A percentile compares a stretch with the other conserved stretches of the same genome.
These are phyloP conservation scores for Coemansia sp. DNA, from an alignment of 192 early-diverging fungal genomes.

Conservation along the genomic window DNA sequence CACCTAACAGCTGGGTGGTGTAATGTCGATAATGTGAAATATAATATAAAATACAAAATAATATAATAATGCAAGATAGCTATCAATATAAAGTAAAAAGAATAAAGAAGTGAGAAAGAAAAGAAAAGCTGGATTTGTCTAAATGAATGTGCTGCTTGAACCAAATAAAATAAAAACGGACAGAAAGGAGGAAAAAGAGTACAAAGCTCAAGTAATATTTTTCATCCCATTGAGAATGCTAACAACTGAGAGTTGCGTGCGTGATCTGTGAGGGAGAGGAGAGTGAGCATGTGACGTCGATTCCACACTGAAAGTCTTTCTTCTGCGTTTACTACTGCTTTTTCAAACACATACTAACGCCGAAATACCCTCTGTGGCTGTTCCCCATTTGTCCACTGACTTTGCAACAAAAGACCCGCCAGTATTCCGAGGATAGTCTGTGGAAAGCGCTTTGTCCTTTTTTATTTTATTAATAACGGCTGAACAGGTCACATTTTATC, in stretches of 20 bases:
- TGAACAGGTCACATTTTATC: no score
- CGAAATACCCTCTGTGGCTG: not conserved
- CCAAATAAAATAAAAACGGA: not conserved
- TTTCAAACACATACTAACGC: not conserved
- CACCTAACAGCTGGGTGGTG: no score
- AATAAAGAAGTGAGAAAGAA: not conserved
- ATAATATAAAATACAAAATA: not conserved
- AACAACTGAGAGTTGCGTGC: not conserved
- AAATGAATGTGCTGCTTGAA: not conserved
- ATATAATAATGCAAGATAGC: not conserved
- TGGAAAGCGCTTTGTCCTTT: no score
- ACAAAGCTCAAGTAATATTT: not conserved
- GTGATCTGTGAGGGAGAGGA: slow-evolving; percentile 1
- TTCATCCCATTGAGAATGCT: not conserved
- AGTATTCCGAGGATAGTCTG: not conserved
- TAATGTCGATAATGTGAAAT: not conserved
- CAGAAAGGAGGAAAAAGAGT: not conserved
- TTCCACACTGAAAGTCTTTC: not conserved
- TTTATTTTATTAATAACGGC: no score
- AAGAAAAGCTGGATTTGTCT: not conserved
- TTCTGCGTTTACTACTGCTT: no score
- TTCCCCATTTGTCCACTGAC: not conserved
- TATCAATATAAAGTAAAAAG: not conserved
- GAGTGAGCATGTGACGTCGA: slow-evolving; percentile 8
- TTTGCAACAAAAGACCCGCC: not conserved